Base-by-base conservation (phyloP, 345 rosid species). In the Gossypium rotundifolium region DNA sequence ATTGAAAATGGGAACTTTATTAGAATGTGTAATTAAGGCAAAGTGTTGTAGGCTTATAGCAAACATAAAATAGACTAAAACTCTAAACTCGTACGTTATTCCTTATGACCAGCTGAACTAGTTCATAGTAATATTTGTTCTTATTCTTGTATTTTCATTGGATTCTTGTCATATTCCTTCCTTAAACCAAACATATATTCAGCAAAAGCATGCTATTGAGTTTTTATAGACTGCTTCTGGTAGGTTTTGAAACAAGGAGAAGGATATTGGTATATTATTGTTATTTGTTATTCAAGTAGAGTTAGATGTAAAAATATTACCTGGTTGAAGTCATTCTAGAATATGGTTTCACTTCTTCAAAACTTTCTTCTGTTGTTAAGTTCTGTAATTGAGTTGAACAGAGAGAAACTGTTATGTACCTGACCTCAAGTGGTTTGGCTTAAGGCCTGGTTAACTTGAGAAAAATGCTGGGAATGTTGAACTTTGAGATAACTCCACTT, bases 401-500 rank as follows among this genome's bases (percentile, higher is more conserved):
- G 38, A 16, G 9, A 9, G 11, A 68, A 46, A 12, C 0, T 48
- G 7, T 68, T 9, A 9, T 14, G 71, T 45, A 44, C 5, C n/a
- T 65, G 20, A 48, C 55, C 57, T 67, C 22, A 45, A 45, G 11
- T 65, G 20, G 20, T 67, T 14, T 67, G 54, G 11, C 8, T 66
- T 66, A 46, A 22, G 53, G 54, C 55, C 25, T 48, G 14, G 40
- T 11, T 45, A 6, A 66, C 5, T 66, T 67, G 2, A 23, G 57
- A 23, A 13, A 14, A 14, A 16, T 67, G 23, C 6, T 12, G 40
- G 72, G 55, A 25, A 48, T 40, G 7, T 68, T 68, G 42, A 23
- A 68, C 72, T 57, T 22, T 57, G 14, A 57, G 62, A 57, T 22
- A 57, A 57, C 62, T 57, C 27, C 62, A 57, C 62, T 57, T 57